Evolutionary conservation across 257 asterid species (phyloP), one percentile per base, ranked within the genome.

Genomic region (Solanum ahanhuiri): DNA sequence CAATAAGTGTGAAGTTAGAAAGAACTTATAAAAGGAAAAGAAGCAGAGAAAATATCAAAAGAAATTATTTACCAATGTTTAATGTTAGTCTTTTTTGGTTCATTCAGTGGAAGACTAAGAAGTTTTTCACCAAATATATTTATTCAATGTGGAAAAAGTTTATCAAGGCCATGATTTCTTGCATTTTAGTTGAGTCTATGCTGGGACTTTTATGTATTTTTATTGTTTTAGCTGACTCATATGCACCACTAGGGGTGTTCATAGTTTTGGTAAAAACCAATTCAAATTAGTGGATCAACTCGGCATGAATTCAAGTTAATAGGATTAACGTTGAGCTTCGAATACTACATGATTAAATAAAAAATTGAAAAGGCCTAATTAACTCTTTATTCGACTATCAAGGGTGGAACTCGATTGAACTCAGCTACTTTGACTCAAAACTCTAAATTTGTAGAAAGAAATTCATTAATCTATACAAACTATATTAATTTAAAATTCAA

Each of bases 401-500:
- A 54, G 63, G 63, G 9, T 54, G n/a, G n/a, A 54, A 45, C 54
- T 45, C 18, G 6, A 18, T 45, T 0, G 54, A 45, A 54, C 63
- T 54, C 0, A 1, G 22, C n/a, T 54, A 54, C 9, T 54, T 17
- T 6, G 63, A 54, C 3, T 5, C 60, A 15, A 51, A 48, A 48
- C 0, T 51, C 60, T 51, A 51, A 51, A 51, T 15, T 0, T 51
- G 3, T 51, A 15, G 22, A 0, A 51, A 15, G 20, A 51, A 2
- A 17, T 14, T 14, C 58, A 48, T 14, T 48, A 48, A 48, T 14
- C 4, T 48, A 0, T 48, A 48, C 7, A 48, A 48, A 48, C 58
- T 48, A 48, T 0, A 14, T 48, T 0, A 48, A 0, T 17, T 54
- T 54, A 54, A 0, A 54, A 54, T 3, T 51, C n/a, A 51, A 0